These are phyloP conservation scores for Mangifera indica DNA, from an alignment of 345 rosid genomes.

Conservation along the genomic window DNA sequence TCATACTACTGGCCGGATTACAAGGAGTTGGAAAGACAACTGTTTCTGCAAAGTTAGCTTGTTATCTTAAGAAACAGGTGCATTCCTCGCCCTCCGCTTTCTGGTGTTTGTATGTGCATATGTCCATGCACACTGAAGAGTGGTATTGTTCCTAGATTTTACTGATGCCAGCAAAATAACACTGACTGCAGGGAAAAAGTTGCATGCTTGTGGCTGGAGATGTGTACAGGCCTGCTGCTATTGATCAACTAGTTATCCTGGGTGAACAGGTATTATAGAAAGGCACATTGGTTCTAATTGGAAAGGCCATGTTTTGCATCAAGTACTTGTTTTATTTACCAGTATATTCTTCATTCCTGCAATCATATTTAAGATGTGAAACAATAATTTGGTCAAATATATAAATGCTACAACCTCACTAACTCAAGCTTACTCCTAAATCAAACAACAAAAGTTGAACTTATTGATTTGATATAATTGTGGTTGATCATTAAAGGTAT, in stretches of 20 bases:
- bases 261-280: slow-evolving; percentile 71
- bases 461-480: slow-evolving; percentile 18
- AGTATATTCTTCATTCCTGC: not conserved
- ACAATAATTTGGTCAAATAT: not conserved
- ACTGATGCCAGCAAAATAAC: slow-evolving; percentile 12
- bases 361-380: slow-evolving; percentile 1
- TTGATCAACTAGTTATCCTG: slow-evolving; percentile 93
- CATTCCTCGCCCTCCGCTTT: not conserved
- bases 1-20: slow-evolving; percentile 87
- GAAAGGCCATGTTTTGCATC: not conserved
- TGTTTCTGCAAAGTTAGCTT: slow-evolving; percentile 88
- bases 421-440: not conserved
- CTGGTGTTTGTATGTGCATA: not conserved
- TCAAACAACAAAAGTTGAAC: not conserved
- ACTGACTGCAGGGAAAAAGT: slow-evolving; percentile 65
- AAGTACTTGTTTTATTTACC: not conserved
- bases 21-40: slow-evolving; percentile 99
- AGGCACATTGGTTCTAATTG: slow-evolving; percentile 3
- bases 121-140: not conserved
- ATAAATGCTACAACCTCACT: not conserved
- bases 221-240: slow-evolving; percentile 98
- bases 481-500: not conserved
- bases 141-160: slow-evolving; percentile 16
- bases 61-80: slow-evolving; percentile 92
- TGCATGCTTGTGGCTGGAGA: slow-evolving; percentile 99